A percentile compares a stretch with the other conserved stretches of the same genome.
These are phyloP conservation scores for Metschnikowia peoriensis DNA, from an alignment of 805 yeast genomes.

Conservation along the genomic window DNA sequence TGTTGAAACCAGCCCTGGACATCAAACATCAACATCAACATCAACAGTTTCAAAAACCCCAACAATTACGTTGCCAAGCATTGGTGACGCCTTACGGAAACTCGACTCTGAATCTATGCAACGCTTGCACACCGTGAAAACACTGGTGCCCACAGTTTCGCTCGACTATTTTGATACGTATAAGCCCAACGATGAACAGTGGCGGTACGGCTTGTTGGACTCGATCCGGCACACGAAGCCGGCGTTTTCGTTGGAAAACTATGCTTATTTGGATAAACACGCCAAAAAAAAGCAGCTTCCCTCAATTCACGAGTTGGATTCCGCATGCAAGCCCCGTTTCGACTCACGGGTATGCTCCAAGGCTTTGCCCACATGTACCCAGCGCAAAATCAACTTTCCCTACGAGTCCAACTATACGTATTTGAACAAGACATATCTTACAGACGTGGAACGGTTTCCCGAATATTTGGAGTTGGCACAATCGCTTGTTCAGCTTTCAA, in stretches of 20 bases:
- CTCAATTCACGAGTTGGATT: conserved; percentile 11
- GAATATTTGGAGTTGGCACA: conserved; percentile 49
- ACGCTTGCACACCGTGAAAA: background rate
- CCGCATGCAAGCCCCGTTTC: conserved; percentile 30
- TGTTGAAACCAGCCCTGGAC: background rate
- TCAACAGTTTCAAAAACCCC: background rate
- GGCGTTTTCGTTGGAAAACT: conserved; percentile 7
- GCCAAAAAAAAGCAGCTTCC: conserved; percentile 9
- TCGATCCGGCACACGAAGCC: conserved; percentile 27
- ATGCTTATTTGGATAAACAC: conserved; percentile 2
- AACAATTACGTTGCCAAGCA: conserved; percentile 31
- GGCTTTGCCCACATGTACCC: conserved; percentile 19
- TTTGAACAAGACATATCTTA: conserved; percentile 46
- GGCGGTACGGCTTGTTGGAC: conserved; percentile 42
- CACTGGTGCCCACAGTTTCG: conserved; percentile 35
- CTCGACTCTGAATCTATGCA: conserved; percentile 18
- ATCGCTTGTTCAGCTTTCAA: conserved; percentile 36
- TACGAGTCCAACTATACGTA: conserved; percentile 53
- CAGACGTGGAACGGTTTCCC: conserved; percentile 48
- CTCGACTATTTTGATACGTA: conserved; percentile 45
- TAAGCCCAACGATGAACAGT: conserved; percentile 44
- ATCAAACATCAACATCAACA: background rate
- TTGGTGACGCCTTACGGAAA: conserved; percentile 30
- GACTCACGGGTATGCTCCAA: conserved; percentile 37
- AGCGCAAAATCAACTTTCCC: conserved; percentile 48